Evolutionary conservation across 1,139 yeast species (phyloP).

Genomic region (Hansenula lynferdii): DNA sequence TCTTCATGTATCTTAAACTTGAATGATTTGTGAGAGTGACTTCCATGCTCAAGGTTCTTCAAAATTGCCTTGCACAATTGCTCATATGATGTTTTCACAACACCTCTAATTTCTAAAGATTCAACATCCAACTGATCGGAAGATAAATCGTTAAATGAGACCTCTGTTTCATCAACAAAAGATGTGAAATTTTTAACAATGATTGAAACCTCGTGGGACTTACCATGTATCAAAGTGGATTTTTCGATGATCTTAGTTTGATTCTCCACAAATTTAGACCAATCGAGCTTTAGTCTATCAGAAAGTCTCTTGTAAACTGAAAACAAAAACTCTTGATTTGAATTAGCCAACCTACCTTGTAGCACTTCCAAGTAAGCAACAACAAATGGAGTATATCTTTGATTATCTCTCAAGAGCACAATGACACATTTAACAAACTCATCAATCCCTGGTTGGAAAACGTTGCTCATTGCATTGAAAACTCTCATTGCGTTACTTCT

Average conservation of each 20-base stretch:
- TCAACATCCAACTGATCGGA: slow-evolving; percentile 19
- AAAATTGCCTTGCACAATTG: slow-evolving; percentile 13
- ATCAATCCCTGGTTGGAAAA: slow-evolving; percentile 53
- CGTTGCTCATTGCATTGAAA: slow-evolving; percentile 42
- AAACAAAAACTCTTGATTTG: slow-evolving; percentile 66
- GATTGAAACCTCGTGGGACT: slow-evolving; percentile 36
- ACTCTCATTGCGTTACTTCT: slow-evolving; percentile 52
- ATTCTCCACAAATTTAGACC: slow-evolving; percentile 55
- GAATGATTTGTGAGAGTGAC: slow-evolving; percentile 8
- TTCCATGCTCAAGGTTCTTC: slow-evolving; percentile 11
- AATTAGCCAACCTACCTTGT: slow-evolving; percentile 33
- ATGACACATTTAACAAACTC: slow-evolving; percentile 33
- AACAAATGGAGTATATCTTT: slow-evolving; percentile 38
- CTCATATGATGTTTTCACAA: slow-evolving; percentile 39
- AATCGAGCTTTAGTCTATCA: slow-evolving; percentile 46
- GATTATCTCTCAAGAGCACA: slow-evolving; percentile 29
- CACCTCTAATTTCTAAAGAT: slow-evolving; percentile 25
- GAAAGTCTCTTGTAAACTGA: slow-evolving; percentile 46
- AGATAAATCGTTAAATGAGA: slow-evolving; percentile 15
- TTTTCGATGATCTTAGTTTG: slow-evolving; percentile 54
- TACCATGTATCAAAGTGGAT: slow-evolving; percentile 38
- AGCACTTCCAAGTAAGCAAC: slow-evolving; percentile 36
- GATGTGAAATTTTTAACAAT: slow-evolving; percentile 40
- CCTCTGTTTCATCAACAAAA: slow-evolving; percentile 35
- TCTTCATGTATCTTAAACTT: slow-evolving; percentile 12